Conservation (phyloP, 164 flowering plant genomes). For the Nymphaea colorata region DNA sequence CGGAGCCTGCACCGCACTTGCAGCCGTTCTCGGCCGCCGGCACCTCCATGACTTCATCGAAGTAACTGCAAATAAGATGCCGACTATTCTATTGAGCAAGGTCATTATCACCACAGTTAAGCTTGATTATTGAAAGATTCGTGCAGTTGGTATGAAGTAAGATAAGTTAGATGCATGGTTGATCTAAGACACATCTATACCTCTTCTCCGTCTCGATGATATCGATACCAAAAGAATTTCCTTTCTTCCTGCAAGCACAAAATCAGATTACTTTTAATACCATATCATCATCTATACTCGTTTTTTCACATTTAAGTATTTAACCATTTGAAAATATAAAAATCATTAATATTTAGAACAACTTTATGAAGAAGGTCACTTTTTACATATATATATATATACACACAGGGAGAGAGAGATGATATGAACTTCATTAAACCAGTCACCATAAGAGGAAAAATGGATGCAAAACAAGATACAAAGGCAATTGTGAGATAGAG, state of each 20-base stretch:
- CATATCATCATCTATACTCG: not conserved
- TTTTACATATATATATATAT: too few relatives aligned
- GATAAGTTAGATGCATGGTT: not conserved
- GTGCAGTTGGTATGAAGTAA: not conserved
- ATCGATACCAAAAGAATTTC: constrained; percentile 29
- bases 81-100: too few relatives aligned
- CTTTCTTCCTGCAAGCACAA: constrained; percentile 51
- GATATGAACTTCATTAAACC: not conserved
- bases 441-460: not conserved
- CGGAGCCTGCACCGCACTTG: constrained; percentile 61
- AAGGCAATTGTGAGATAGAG: too few relatives aligned
- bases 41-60: constrained; percentile 14
- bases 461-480: too few relatives aligned
- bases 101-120: too few relatives aligned
- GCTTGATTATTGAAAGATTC: not conserved
- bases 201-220: constrained; percentile 42
- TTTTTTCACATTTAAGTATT: too few relatives aligned
- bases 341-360: too few relatives aligned
- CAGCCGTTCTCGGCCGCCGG: constrained; percentile 41
- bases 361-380: not conserved
- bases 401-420: not conserved
- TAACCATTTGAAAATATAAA: too few relatives aligned
- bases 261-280: not conserved
- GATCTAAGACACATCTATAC: constrained; percentile 11
- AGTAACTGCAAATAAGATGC: constrained; percentile 25